Percentiles rank a stretch among this genome's conserved stretches.
Evolutionary conservation across 2,329 filamentous ascomycete species (phyloP).

Genomic region (Claviceps cyperi): DNA sequence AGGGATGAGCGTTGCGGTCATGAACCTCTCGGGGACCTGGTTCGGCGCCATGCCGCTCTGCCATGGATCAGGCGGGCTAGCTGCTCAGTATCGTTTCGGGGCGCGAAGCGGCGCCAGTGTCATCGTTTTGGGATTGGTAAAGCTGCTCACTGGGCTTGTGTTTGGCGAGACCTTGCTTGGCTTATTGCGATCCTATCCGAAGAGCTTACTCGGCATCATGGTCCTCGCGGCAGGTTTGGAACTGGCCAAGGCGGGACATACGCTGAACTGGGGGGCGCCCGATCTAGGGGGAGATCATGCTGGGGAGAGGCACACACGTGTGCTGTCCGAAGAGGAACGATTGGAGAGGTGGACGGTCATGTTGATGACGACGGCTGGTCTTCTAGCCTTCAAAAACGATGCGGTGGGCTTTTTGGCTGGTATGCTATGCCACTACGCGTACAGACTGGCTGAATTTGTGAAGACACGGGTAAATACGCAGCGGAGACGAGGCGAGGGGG

Average conservation of each 20-base stretch:
- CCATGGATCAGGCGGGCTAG: constrained; percentile 81
- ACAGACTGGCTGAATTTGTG: constrained; percentile 33
- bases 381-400: constrained; percentile 81
- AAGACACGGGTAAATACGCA: constrained; percentile 18
- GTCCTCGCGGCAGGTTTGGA: constrained; percentile 83
- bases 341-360: constrained; percentile 75
- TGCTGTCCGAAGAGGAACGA: constrained; percentile 51
- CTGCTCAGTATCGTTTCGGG: constrained; percentile 83
- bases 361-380: constrained; percentile 70
- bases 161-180: constrained; percentile 61
- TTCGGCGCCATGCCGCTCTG: constrained; percentile 93
- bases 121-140: constrained; percentile 62
- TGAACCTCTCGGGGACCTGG: constrained; percentile 80
- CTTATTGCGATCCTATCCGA: constrained; percentile 59
- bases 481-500: constrained; percentile 11
- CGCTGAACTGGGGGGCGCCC: constrained; percentile 56
- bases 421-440: constrained; percentile 62
- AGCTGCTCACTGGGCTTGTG: constrained; percentile 60
- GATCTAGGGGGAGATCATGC: constrained; percentile 44
- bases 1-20: constrained; percentile 65
- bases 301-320: constrained; percentile 32
- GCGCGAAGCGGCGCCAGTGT: constrained; percentile 77
- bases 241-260: constrained; percentile 71
- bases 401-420: constrained; percentile 75
- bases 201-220: constrained; percentile 67